Base-by-base conservation (phyloP, 495 filamentous ascomycete species). In the Symbiotaphrina buchneri region DNA sequence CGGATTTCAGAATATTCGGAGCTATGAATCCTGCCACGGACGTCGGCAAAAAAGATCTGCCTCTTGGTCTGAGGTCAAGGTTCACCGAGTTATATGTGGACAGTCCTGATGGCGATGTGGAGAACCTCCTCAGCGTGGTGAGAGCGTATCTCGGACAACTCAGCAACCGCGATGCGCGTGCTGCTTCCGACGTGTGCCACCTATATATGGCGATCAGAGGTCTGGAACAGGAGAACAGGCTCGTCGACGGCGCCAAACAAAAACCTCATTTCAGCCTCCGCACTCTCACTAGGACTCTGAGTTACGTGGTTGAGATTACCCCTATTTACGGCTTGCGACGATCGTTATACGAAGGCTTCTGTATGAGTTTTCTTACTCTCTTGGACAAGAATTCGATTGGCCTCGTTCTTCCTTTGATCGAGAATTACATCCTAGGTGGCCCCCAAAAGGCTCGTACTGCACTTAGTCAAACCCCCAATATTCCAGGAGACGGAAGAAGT, bases 1-100 rank as follows among this genome's bases (percentile, higher is more conserved):
- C 79, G 2, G 67, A 93, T 41, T 99, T 99, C 47, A 71, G 90
- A 20, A 75, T 99, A 16, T 95, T 99, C 49, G 90, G 78, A 16
- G 87, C 87, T 27, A 99, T 99, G 90, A 99, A 99, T 44, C 90
- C 90, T 27, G 85, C 90, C 7, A 95, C 85, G 8, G 90, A 99
- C 58, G 67, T 92, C 34, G 90, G 90, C 20, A 99, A 95, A 54
- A 68, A 80, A 34, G 87, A 95, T 47, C 58, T 99, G 3, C 84
- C 83, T 0, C 65, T 73, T 31, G 80, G 87, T 3, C 56, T 90
- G 19, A 59, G 80, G 17, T 83, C 78, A 26, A 63, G 82, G 13
- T 99, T 99, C 45, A 93, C 85, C 0, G 90, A 99, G 44, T 55
- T 94, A 10, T 99, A 85, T 45, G 79, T 99, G 7, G 63, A 75